Evolutionary conservation across 768 basidiomycete species (phyloP).

Genomic region (Suillus subalutaceus): DNA sequence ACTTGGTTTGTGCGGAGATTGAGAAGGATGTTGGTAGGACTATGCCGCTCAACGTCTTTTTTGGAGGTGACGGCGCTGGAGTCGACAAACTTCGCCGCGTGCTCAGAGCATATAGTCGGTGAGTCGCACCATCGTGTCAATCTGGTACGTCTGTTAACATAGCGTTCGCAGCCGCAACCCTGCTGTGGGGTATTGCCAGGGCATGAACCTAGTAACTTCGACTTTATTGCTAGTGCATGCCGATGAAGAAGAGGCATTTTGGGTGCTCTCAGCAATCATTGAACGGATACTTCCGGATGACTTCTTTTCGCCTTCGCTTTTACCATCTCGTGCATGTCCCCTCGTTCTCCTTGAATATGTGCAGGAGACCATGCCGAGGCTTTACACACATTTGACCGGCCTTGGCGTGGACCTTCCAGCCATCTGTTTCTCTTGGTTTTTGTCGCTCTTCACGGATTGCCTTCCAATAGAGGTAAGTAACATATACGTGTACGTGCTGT

Average conservation of each 20-base stretch:
- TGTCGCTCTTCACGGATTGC: constrained; percentile 95
- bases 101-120: constrained; percentile 91
- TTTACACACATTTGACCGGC: constrained; percentile 73
- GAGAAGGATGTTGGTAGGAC: constrained; percentile 95
- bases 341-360: constrained; percentile 89
- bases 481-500: neutral
- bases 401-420: constrained; percentile 91
- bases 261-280: constrained; percentile 88
- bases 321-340: constrained; percentile 94
- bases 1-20: constrained; percentile 72
- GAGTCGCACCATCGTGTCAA: constrained; percentile 26
- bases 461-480: constrained; percentile 84
- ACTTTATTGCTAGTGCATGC: constrained; percentile 91
- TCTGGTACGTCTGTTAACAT: neutral
- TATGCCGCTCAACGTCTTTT: constrained; percentile 95
- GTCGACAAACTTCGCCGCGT: constrained; percentile 91
- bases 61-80: constrained; percentile 94
- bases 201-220: constrained; percentile 95
- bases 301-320: constrained; percentile 90
- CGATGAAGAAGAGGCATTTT: constrained; percentile 97
- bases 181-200: constrained; percentile 91
- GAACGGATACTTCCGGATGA: constrained; percentile 88
- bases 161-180: constrained; percentile 73
- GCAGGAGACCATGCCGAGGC: constrained; percentile 71
- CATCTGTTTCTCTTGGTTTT: constrained; percentile 98